phyloP scores from a whole-genome alignment of 176 grass and related monocot species.

The Musa beccarii region DNA sequence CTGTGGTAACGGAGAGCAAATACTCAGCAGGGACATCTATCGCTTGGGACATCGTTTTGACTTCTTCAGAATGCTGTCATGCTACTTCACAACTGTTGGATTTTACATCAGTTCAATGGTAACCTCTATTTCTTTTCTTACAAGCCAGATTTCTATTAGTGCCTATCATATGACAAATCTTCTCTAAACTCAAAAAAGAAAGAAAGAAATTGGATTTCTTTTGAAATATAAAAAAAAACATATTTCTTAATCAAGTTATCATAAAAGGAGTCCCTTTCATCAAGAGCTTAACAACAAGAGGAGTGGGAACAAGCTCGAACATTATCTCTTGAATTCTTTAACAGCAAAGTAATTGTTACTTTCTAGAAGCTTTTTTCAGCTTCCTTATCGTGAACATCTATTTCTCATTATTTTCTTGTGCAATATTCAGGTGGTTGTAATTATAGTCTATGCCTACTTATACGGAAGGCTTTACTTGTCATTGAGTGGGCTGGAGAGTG shows the following conservation, averaged over 20 bases:
- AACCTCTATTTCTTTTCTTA: background rate
- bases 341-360: too few species aligned
- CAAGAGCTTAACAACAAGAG: too few species aligned
- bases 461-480: constrained; percentile 67
- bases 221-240: too few species aligned
- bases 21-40: constrained; percentile 59
- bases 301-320: too few species aligned
- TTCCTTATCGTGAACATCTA: too few species aligned
- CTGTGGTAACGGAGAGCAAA: constrained; percentile 69
- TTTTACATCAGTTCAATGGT: constrained; percentile 66
- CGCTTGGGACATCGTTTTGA: constrained; percentile 66
- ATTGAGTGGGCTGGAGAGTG: constrained; percentile 56
- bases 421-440: constrained; percentile 46
- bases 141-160: background rate
- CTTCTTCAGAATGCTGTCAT: constrained; percentile 62
- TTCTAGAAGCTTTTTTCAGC: too few species aligned
- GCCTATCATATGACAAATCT: background rate
- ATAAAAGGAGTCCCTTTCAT: too few species aligned
- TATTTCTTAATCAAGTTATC: too few species aligned
- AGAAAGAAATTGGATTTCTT: background rate
- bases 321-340: too few species aligned
- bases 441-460: constrained; percentile 56
- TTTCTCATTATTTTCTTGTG: background rate
- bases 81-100: constrained; percentile 62
- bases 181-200: background rate